These are phyloP conservation scores for Arthroderma sp. DNA, from an alignment of 2,329 filamentous ascomycete species.

Conservation along the genomic window DNA sequence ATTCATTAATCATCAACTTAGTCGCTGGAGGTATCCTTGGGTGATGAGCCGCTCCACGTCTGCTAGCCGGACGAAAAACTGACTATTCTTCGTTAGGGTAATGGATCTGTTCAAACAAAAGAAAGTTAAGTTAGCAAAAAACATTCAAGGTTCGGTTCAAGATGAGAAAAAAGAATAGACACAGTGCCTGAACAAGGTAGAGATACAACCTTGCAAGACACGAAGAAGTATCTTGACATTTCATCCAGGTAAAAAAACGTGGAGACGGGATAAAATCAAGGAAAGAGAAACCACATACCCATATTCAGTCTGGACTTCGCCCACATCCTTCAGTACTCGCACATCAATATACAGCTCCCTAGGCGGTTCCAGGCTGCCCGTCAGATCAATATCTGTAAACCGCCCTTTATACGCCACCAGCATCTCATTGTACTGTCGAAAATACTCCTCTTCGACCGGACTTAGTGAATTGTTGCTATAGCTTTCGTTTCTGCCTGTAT, in stretches of 20 bases:
- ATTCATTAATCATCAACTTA: slow-evolving; percentile 46
- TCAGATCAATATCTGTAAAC: slow-evolving; percentile 95
- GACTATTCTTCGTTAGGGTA: slow-evolving; percentile 92
- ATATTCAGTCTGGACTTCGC: slow-evolving; percentile 98
- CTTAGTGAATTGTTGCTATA: slow-evolving; percentile 55
- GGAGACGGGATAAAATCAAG: neutral
- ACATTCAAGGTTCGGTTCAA: slow-evolving; percentile 12
- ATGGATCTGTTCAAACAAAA: slow-evolving; percentile 52
- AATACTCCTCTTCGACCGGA: slow-evolving; percentile 93
- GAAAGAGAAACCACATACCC: slow-evolving; percentile 48
- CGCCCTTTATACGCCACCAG: slow-evolving; percentile 94
- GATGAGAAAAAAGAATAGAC: neutral
- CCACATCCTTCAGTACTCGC: slow-evolving; percentile 85
- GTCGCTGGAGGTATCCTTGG: slow-evolving; percentile 85
- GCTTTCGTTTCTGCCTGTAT: slow-evolving; percentile 1
- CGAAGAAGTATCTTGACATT: neutral
- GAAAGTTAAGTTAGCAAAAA: neutral
- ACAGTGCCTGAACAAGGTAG: neutral
- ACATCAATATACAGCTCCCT: slow-evolving; percentile 94
- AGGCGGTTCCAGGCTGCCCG: slow-evolving; percentile 86
- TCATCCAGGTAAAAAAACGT: no score
- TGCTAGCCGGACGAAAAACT: slow-evolving; percentile 90
- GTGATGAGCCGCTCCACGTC: slow-evolving; percentile 91
- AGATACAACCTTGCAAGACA: neutral
- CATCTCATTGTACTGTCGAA: slow-evolving; percentile 79